Evolutionary conservation across 768 basidiomycete genomes (phyloP).

Genomic region (Podaxis sp.): DNA sequence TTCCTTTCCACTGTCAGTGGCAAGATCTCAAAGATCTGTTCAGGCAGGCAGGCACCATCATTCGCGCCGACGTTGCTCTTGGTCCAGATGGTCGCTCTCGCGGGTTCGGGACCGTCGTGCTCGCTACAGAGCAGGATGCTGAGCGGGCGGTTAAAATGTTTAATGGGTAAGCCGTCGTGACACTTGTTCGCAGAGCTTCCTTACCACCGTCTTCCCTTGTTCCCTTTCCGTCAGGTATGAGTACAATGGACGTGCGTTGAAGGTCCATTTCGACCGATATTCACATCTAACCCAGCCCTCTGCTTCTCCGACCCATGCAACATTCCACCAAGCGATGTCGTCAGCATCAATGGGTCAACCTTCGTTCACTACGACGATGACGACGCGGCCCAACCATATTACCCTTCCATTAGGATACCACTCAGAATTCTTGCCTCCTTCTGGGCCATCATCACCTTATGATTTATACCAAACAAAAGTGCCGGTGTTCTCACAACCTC

Average conservation of each 20-base stretch:
- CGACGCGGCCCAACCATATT: conserved; percentile 2
- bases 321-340: conserved; percentile 12
- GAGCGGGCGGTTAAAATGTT: conserved; percentile 83
- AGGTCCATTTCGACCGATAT: conserved; percentile 91
- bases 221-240: conserved; percentile 58
- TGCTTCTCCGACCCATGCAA: not conserved
- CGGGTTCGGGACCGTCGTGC: conserved; percentile 91
- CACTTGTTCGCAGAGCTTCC: conserved; percentile 7
- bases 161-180: conserved; percentile 64
- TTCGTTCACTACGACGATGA: conserved; percentile 12
- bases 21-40: conserved; percentile 97
- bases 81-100: conserved; percentile 85
- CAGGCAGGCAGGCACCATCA: conserved; percentile 82
- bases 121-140: conserved; percentile 79
- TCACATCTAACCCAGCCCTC: conserved; percentile 26
- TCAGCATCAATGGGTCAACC: not conserved
- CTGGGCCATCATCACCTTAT: conserved; percentile 18
- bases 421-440: conserved; percentile 7
- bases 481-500: conserved; percentile 1
- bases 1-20: conserved; percentile 95
- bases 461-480: conserved; percentile 17
- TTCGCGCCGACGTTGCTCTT: conserved; percentile 87
- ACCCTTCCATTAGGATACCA: conserved; percentile 4
- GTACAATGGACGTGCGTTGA: conserved; percentile 80
- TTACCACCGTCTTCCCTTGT: conserved; percentile 5